phyloP scores from a whole-genome alignment of 2,329 filamentous ascomycete genomes.

The Tolypocladium inflatum region DNA sequence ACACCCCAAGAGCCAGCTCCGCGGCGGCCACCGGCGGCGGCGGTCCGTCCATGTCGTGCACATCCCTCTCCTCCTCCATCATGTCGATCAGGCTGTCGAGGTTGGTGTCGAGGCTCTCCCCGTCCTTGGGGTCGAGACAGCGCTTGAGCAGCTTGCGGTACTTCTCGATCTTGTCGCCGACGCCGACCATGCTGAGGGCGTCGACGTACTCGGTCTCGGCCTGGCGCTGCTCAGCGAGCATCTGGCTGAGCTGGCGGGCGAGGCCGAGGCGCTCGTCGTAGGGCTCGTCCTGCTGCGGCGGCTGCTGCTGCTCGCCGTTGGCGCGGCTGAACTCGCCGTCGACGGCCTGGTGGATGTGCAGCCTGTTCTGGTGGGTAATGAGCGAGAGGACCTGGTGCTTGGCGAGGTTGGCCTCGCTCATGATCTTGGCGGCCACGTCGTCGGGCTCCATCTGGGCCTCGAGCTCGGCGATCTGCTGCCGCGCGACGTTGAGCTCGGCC shows the following conservation, averaged over 20 bases:
- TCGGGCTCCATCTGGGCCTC: constrained; percentile 46
- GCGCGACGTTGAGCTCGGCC: constrained; percentile 53
- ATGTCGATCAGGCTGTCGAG: constrained; percentile 51
- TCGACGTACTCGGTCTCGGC: constrained; percentile 60
- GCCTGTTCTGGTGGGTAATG: constrained; percentile 41
- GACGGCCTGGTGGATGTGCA: constrained; percentile 42
- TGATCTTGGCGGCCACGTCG: constrained; percentile 39
- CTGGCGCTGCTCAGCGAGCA: constrained; percentile 49
- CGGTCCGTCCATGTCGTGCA: constrained; percentile 24
- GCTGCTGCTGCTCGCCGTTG: constrained; percentile 32
- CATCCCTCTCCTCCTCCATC: constrained; percentile 53
- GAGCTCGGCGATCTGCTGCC: constrained; percentile 49
- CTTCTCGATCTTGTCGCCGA: constrained; percentile 63
- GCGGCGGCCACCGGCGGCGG: constrained; percentile 13
- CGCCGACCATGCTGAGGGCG: constrained; percentile 58
- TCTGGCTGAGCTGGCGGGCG: constrained; percentile 44
- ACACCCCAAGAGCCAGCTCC: constrained; percentile 10
- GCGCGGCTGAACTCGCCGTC: constrained; percentile 38
- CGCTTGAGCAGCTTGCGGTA: constrained; percentile 61
- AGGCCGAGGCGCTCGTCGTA: constrained; percentile 48
- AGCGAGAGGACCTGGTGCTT: constrained; percentile 40
- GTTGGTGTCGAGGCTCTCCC: constrained; percentile 58
- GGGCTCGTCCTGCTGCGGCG: constrained; percentile 27
- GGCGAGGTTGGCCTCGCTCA: constrained; percentile 39
- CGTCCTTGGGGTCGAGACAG: constrained; percentile 58